These are phyloP conservation scores for Exophiala lecanii-corni DNA, from an alignment of 2,329 filamentous ascomycete species.

Conservation along the genomic window DNA sequence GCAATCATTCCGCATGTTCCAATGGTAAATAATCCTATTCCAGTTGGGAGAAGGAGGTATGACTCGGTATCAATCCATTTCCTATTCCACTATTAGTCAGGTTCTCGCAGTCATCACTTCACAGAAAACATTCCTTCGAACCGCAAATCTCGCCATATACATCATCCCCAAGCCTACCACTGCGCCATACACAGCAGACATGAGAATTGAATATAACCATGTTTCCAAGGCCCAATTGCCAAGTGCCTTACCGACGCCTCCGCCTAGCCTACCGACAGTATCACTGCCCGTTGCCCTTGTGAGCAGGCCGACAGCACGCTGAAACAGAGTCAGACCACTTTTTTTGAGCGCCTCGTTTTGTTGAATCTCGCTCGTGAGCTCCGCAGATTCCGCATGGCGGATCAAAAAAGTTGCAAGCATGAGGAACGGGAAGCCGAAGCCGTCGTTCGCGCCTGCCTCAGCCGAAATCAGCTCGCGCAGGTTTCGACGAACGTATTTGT, in stretches of 20 bases:
- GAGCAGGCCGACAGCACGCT: neutral
- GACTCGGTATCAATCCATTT: conserved; percentile 55
- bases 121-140: too few relatives aligned
- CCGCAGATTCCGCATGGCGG: conserved; percentile 45
- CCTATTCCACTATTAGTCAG: too few relatives aligned
- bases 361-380: conserved; percentile 17
- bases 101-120: too few relatives aligned
- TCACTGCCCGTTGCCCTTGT: conserved; percentile 13
- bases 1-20: conserved; percentile 56
- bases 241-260: conserved; percentile 49
- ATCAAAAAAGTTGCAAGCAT: conserved; percentile 56
- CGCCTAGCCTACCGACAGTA: conserved; percentile 49
- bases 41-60: conserved; percentile 50
- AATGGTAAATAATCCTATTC: conserved; percentile 53
- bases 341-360: neutral
- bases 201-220: conserved; percentile 54
- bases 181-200: conserved; percentile 51
- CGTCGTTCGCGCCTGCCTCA: conserved; percentile 28
- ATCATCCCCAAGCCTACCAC: conserved; percentile 48
- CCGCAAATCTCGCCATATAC: conserved; percentile 41
- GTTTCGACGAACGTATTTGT: conserved; percentile 55
- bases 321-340: conserved; percentile 19
- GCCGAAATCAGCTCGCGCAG: conserved; percentile 43
- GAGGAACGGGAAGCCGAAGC: conserved; percentile 59
- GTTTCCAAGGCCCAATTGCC: conserved; percentile 58